Evolutionary conservation across 139 green algal genomes (phyloP), one percentile per base, ranked within the genome.

Genomic region (Haematococcus lacustris): DNA sequence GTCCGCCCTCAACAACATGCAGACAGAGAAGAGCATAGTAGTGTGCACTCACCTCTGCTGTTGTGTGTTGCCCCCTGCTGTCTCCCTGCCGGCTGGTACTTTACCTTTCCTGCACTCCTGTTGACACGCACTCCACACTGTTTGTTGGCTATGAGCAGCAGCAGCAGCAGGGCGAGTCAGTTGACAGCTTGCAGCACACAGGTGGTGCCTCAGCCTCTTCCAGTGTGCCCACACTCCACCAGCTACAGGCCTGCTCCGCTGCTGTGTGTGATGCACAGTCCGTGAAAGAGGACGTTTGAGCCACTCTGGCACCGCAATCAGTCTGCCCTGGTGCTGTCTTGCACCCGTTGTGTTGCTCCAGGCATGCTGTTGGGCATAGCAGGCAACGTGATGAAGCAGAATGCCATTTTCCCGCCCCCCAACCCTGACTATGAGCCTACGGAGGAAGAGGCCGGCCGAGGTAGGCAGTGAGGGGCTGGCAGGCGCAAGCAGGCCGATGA

Each of bases 341-440:
- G n/a, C n/a, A n/a, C n/a, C n/a, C n/a, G n/a, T n/a, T n/a, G n/a
- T n/a, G n/a, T n/a, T n/a, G n/a, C n/a, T n/a, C n/a, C 75, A 84
- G 76, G 78, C 71, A 81, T 82, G 75, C 66, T 88, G 25, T 66
- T 88, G 41, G 78, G 74, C 61, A 75, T 83, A 66, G 51, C 76
- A 30, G 80, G 73, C 68, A 88, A 88, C 69, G 83, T 88, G 28
- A 76, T 88, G 43, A 88, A 88, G 73, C 80, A 86, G 71, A 88
- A 88, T 63, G 83, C 83, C 39, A 88, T 88, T 59, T 30, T 38
- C 50, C 83, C 83, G 5, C 83, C 83, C 17, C 83, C 83, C 9
- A 73, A 77, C 57, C 78, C 86, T 39, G 66, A 78, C 26, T 71
- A 79, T 17, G 80, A 78, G 72, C 77, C 80, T 1, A 82, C 76